phyloP scores from a whole-genome alignment of 805 yeast species.

The Myxozyma vanderwaltii region DNA sequence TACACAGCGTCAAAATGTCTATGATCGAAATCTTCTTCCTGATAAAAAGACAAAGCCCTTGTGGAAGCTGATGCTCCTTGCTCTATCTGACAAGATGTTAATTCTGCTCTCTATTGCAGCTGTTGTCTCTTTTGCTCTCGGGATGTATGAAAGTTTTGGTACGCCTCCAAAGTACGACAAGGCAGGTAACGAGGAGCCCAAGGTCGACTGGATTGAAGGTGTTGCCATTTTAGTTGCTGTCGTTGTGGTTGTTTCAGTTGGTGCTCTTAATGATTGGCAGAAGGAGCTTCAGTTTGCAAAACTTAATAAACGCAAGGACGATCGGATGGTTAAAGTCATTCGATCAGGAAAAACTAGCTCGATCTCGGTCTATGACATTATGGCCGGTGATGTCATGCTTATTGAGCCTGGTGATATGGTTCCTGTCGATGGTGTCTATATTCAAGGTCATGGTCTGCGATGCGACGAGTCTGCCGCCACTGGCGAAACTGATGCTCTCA shows the following conservation, averaged over 20 bases:
- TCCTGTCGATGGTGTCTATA: constrained; percentile 82
- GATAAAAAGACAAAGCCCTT: constrained; percentile 70
- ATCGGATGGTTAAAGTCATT: constrained; percentile 73
- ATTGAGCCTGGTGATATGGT: constrained; percentile 93
- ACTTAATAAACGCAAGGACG: constrained; percentile 84
- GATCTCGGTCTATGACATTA: constrained; percentile 69
- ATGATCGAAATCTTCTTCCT: constrained; percentile 75
- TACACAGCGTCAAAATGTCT: constrained; percentile 48
- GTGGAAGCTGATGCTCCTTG: constrained; percentile 69
- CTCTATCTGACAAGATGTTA: constrained; percentile 87
- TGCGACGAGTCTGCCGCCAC: constrained; percentile 92
- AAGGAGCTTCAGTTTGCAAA: constrained; percentile 91
- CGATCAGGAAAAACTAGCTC: constrained; percentile 69
- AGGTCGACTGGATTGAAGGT: constrained; percentile 96
- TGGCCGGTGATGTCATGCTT: constrained; percentile 82
- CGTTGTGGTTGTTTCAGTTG: constrained; percentile 84
- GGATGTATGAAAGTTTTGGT: constrained; percentile 89
- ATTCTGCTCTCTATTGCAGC: constrained; percentile 85
- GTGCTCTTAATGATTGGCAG: constrained; percentile 95
- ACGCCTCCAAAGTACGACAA: constrained; percentile 75
- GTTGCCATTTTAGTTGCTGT: constrained; percentile 95
- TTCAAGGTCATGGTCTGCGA: constrained; percentile 69
- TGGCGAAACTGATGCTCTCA: constrained; percentile 87
- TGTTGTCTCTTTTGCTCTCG: constrained; percentile 81
- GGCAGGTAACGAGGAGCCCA: constrained; percentile 74